These are phyloP conservation scores for Calonectria fujianensis DNA, from an alignment of 2,329 filamentous ascomycete species.

Conservation along the genomic window DNA sequence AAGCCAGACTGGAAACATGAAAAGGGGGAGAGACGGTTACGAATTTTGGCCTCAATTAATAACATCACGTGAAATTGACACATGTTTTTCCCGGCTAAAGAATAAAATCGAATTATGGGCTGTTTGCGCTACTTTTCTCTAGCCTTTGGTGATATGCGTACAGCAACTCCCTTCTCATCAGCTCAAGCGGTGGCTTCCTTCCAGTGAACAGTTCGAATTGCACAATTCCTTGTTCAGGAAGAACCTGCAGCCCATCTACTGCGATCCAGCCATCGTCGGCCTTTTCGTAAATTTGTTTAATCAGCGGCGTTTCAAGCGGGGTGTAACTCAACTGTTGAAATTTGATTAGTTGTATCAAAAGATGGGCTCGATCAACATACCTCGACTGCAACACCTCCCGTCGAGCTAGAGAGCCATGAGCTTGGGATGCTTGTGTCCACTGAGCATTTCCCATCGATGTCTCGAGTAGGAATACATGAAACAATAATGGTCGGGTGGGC, in stretches of 20 bases:
- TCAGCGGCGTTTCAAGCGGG: constrained; percentile 62
- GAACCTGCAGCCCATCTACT: constrained; percentile 75
- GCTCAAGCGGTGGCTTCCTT: constrained; percentile 71
- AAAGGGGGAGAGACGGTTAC: neutral
- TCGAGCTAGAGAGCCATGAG: constrained; percentile 74
- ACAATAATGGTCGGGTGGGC: constrained; percentile 44
- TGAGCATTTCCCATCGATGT: constrained; percentile 31
- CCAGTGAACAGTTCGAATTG: constrained; percentile 79
- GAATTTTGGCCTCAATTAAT: neutral
- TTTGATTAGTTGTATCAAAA: constrained; percentile 66
- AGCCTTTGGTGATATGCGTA: constrained; percentile 22
- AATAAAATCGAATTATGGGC: neutral
- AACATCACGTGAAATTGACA: neutral
- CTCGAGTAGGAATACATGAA: constrained; percentile 38
- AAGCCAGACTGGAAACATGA: neutral
- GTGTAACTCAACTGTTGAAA: constrained; percentile 34
- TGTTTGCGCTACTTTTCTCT: neutral
- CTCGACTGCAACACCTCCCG: constrained; percentile 73
- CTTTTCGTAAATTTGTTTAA: constrained; percentile 71
- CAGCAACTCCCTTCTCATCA: constrained; percentile 64
- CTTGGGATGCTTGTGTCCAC: constrained; percentile 70
- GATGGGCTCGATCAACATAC: constrained; percentile 53
- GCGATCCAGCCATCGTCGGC: constrained; percentile 72
- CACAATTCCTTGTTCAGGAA: constrained; percentile 77
- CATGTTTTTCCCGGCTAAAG: neutral